phyloP scores from a whole-genome alignment of 2,329 filamentous ascomycete genomes.

The Tolypocladium capitatum region DNA sequence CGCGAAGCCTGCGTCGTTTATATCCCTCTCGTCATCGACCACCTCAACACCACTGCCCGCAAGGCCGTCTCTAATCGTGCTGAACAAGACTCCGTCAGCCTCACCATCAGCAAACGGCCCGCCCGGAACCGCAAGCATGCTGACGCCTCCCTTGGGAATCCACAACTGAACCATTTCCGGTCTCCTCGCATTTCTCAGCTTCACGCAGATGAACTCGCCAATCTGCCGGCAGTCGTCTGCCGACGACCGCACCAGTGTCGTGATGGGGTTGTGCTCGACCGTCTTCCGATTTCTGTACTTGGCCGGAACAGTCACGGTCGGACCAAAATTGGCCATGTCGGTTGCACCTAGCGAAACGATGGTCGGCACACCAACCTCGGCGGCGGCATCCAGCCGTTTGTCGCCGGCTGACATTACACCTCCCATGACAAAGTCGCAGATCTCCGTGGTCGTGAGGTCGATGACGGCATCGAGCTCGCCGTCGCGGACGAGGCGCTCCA shows the following conservation, averaged over 20 bases:
- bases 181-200: slow-evolving; percentile 29
- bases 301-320: slow-evolving; percentile 39
- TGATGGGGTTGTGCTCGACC: slow-evolving; percentile 51
- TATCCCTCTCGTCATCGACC: slow-evolving; percentile 31
- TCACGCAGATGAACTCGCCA: slow-evolving; percentile 41
- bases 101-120: slow-evolving; percentile 36
- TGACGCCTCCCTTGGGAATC: slow-evolving; percentile 47
- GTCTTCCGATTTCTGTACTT: slow-evolving; percentile 36
- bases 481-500: slow-evolving; percentile 51
- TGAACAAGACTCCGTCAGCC: slow-evolving; percentile 37
- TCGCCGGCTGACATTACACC: slow-evolving; percentile 49
- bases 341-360: slow-evolving; percentile 36
- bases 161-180: slow-evolving; percentile 37
- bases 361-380: slow-evolving; percentile 41
- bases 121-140: slow-evolving; percentile 40
- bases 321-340: slow-evolving; percentile 54
- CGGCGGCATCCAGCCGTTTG: slow-evolving; percentile 42
- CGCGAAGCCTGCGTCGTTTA: slow-evolving; percentile 43
- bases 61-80: slow-evolving; percentile 34
- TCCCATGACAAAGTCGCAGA: slow-evolving; percentile 49
- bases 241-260: slow-evolving; percentile 54
- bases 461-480: slow-evolving; percentile 49
- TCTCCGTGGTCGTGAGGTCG: slow-evolving; percentile 60
- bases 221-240: slow-evolving; percentile 41
- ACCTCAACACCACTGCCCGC: slow-evolving; percentile 33